phyloP scores from a whole-genome alignment of 495 filamentous ascomycete species.

The Podospora pseudocomata region DNA sequence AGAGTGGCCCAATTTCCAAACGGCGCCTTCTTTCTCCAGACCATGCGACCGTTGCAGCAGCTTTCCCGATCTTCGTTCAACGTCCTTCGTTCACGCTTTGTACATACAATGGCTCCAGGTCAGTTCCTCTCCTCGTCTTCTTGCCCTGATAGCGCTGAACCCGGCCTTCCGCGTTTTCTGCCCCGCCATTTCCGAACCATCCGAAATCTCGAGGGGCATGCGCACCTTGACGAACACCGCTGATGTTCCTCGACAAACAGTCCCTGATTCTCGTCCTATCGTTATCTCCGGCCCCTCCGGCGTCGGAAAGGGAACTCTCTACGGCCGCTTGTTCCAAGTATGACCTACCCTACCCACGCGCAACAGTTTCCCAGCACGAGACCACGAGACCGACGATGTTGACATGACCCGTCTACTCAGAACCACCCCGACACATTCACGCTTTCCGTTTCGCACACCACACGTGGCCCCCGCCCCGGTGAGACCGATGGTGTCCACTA shows the following conservation, averaged over 20 bases:
- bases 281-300: conserved; percentile 85
- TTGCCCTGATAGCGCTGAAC: not conserved
- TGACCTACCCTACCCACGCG: not conserved
- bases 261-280: conserved; percentile 54
- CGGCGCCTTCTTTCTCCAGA: conserved; percentile 1
- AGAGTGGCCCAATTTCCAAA: conserved; percentile 3
- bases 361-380: not conserved
- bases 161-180: not conserved
- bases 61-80: conserved; percentile 10
- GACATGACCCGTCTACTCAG: conserved; percentile 18
- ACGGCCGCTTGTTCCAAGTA: conserved; percentile 60
- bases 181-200: not conserved
- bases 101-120: conserved; percentile 46
- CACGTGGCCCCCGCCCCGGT: conserved; percentile 68
- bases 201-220: not conserved
- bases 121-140: conserved; percentile 20
- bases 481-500: conserved; percentile 78
- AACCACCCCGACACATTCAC: conserved; percentile 68
- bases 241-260: conserved; percentile 5
- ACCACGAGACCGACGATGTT: conserved; percentile 36
- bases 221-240: not conserved
- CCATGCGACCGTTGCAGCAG: conserved; percentile 16
- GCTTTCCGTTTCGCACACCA: conserved; percentile 85
- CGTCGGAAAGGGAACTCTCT: conserved; percentile 83
- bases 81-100: conserved; percentile 18